phyloP scores from a whole-genome alignment of 768 basidiomycete genomes.

The Astraeus odoratus region DNA sequence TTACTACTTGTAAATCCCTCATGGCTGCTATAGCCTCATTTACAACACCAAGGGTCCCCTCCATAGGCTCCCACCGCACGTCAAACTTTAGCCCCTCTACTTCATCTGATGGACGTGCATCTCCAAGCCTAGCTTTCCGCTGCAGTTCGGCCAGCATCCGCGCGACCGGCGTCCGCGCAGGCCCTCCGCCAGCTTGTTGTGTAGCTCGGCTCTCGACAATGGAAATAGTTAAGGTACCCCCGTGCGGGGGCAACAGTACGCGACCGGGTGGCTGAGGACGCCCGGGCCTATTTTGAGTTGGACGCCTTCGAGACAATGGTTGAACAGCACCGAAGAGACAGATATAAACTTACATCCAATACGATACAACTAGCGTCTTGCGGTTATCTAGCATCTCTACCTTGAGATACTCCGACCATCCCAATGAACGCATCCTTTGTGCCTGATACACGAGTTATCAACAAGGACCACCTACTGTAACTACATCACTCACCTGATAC shows the following conservation, averaged over 20 bases:
- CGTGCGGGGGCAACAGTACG: slow-evolving; percentile 49
- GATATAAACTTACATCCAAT: slow-evolving; percentile 70
- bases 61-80: slow-evolving; percentile 74
- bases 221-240: slow-evolving; percentile 69
- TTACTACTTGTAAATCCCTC: slow-evolving; percentile 49
- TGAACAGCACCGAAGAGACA: background rate
- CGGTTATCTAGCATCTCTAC: slow-evolving; percentile 65
- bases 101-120: slow-evolving; percentile 58
- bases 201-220: slow-evolving; percentile 48
- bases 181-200: slow-evolving; percentile 33
- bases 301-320: slow-evolving; percentile 28
- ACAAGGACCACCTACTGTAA: background rate
- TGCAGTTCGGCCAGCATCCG: slow-evolving; percentile 58
- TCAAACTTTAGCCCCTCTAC: slow-evolving; percentile 62
- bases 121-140: slow-evolving; percentile 53
- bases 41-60: slow-evolving; percentile 55
- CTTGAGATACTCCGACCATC: slow-evolving; percentile 75
- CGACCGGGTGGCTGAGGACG: slow-evolving; percentile 24
- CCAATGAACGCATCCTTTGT: slow-evolving; percentile 69
- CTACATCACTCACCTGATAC: slow-evolving; percentile 49
- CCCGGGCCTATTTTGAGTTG: slow-evolving; percentile 24
- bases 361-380: slow-evolving; percentile 65
- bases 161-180: slow-evolving; percentile 46
- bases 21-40: slow-evolving; percentile 37
- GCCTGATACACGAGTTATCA: slow-evolving; percentile 34